phyloP scores from a whole-genome alignment of 1,284 basidiomycete species.

The Erythrobasidium hasegawianum region DNA sequence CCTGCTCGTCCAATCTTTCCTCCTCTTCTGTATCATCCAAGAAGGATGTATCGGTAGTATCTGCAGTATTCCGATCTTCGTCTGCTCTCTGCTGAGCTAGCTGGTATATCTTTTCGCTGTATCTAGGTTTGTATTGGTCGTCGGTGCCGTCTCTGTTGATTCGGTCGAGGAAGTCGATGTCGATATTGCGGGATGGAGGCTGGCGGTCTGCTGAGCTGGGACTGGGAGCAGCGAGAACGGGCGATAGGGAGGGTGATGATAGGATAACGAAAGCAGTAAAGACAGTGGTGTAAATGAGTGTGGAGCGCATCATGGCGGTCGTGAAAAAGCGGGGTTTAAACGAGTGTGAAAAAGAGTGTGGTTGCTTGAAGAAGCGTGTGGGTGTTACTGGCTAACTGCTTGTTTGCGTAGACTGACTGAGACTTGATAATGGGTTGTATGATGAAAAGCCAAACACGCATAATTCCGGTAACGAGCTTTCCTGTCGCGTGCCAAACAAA shows the following conservation, averaged over 20 bases:
- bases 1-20: neutral
- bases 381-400: no score
- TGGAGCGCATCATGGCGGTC: neutral
- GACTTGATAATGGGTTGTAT: no score
- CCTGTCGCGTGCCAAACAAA: no score
- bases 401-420: no score
- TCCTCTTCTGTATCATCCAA: slow-evolving; percentile 1
- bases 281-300: slow-evolving; percentile 6
- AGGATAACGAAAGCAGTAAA: neutral
- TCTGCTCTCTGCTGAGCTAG: neutral
- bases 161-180: neutral
- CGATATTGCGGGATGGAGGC: neutral
- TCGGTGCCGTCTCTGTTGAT: neutral
- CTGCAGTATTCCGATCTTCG: no score
- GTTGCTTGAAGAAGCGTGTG: no score
- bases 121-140: neutral
- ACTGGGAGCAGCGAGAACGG: neutral
- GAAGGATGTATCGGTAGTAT: neutral
- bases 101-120: neutral
- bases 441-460: no score
- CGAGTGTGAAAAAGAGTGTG: no score
- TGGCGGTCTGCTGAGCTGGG: neutral
- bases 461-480: no score
- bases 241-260: neutral
- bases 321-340: no score